These are phyloP conservation scores for Coccomyxa subellipsoidea DNA, from an alignment of 163 green algal species.

Conservation along the genomic window DNA sequence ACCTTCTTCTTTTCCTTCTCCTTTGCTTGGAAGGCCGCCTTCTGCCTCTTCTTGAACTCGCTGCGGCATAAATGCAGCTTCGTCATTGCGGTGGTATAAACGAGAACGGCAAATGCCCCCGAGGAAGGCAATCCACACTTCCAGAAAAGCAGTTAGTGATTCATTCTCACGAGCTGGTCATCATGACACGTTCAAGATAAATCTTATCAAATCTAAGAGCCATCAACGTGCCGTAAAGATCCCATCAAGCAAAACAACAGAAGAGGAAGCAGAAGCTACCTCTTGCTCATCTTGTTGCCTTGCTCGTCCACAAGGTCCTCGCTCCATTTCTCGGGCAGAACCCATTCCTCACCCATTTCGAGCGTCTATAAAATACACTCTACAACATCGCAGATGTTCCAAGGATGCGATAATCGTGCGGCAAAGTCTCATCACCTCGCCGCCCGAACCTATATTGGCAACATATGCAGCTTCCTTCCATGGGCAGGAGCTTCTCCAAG, in stretches of 20 bases:
- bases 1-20: constrained; percentile 85
- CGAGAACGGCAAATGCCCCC: not conserved
- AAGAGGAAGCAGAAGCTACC: constrained; percentile 34
- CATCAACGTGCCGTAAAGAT: too few relatives aligned
- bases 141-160: too few relatives aligned
- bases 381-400: too few relatives aligned
- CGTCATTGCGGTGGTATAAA: not conserved
- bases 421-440: not conserved
- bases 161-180: too few relatives aligned
- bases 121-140: not conserved
- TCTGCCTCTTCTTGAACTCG: constrained; percentile 89
- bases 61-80: constrained; percentile 38
- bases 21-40: constrained; percentile 62
- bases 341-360: constrained; percentile 13
- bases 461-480: not conserved
- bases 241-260: not conserved
- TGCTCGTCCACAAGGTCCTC: constrained; percentile 86
- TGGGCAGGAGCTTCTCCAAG: not conserved
- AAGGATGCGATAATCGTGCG: not conserved
- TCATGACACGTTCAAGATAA: not conserved
- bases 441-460: not conserved
- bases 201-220: not conserved
- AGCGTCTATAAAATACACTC: not conserved
- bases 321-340: constrained; percentile 76
- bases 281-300: constrained; percentile 85